phyloP scores from a whole-genome alignment of 106 monocot species.

The Platanthera zijinensis region DNA sequence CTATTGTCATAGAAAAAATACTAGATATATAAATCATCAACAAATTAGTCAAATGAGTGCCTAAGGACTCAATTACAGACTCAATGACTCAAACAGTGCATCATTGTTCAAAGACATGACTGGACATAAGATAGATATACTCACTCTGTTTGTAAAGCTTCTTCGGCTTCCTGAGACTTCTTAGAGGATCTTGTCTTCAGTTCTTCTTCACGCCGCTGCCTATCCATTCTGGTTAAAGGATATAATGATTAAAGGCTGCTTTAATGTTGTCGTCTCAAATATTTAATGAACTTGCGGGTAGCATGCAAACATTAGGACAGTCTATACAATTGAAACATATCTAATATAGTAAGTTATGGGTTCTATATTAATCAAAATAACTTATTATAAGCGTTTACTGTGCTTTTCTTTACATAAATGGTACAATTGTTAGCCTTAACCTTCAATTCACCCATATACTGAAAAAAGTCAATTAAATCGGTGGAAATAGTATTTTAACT shows the following conservation, averaged over 20 bases:
- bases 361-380: constrained; percentile 1
- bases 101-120: neutral
- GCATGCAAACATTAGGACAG: neutral
- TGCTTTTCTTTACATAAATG: no score
- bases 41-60: neutral
- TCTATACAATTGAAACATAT: neutral
- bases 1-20: neutral
- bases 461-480: no score
- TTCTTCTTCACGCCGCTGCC: constrained; percentile 89
- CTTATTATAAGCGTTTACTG: neutral
- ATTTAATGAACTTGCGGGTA: neutral
- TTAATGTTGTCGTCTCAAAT: neutral
- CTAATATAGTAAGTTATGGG: neutral
- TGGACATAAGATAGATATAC: constrained; percentile 7
- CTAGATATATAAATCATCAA: neutral
- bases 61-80: neutral
- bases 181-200: constrained; percentile 71
- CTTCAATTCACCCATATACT: no score
- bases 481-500: no score
- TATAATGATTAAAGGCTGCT: neutral
- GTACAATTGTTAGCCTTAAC: no score
- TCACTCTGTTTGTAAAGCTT: constrained; percentile 62
- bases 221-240: constrained; percentile 64
- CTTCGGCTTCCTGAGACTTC: constrained; percentile 76
- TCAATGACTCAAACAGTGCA: neutral